Evolutionary conservation across 2,329 filamentous ascomycete genomes (phyloP), one percentile per base, ranked within the genome.

Genomic region (Acrodontium crateriforme): DNA sequence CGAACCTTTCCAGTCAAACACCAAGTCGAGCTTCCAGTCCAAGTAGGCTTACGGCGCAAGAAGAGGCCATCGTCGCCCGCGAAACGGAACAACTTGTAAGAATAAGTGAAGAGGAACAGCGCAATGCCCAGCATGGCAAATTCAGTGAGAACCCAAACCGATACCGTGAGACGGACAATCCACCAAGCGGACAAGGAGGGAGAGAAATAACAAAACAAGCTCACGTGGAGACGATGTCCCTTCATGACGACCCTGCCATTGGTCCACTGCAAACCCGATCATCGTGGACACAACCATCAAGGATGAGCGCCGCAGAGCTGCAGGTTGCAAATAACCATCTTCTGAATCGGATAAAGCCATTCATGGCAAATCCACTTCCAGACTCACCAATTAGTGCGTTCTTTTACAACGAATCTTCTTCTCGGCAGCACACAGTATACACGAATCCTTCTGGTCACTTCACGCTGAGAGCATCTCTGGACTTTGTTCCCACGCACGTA

Each of bases 401-500:
- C 61, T 95, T 98, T 54, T 98, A 91, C 58, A 89, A 95, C 44
- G 74, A 91, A 9, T 58, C 67, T 3, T 67, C 74, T 27, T 93
- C 87, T 1, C 76, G 84, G 42, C 91, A 87, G 16, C 71, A 78
- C 28, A 93, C 81, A 1, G 72, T 93, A 3, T 68, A 71, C 37
- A 98, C 91, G 0, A 78, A 94, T 46, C 78, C 89, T 17, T 74
- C 81, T 1, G 89, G 89, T 0, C 89, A 98, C 53, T 98, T 98
- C 45, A 69, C 63, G 21, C 62, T 85, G 16, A 71, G 84, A 9
- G 83, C 80, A 5, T 71, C 82, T 1, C 62, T 98, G 18, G 78
- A 89, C 16, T 98, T 98, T 48, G 62, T 93, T 2, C 91, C 89
- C 0, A 94, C 84, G 0, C 76, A 93, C 50, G 74, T 94, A 14